Evolutionary conservation across 805 yeast genomes (phyloP), one percentile per base, ranked within the genome.

Genomic region (Candida nonsorbophila): DNA sequence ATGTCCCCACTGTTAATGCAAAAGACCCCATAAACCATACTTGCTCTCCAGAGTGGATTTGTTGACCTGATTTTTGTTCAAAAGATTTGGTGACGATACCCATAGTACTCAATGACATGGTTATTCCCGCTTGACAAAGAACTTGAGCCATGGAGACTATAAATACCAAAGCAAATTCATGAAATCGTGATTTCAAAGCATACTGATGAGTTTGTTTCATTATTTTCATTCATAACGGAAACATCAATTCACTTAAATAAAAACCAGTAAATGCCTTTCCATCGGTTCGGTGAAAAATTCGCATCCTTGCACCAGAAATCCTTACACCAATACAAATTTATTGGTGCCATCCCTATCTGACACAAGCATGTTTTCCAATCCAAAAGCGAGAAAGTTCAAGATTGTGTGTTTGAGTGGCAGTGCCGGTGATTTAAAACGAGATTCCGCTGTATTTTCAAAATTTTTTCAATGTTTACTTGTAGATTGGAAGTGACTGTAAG

Each of bases 51-150:
- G 36, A 14, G 7, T 37, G 37, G 5, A 35, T 33, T 0, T 27
- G 20, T 2, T 20, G 14, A 16, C 40, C 34, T 10, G 24, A 21
- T 6, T 8, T 6, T 4, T 27, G 13, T 21, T 33, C 36, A 29
- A 58, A 57, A 5, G 59, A 47, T 11, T 49, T 46, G 12, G 53
- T 28, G 6, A 61, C 47, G 9, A 55, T 48, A 31, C 59, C 58
- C 67, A 61, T 59, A 7, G 61, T 53, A 24, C 58, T 49, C 20
- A 62, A 45, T 4, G 60, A 48, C 62, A 61, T 55, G 25, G 66
- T 50, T 14, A 60, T 51, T 23, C 62, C 53, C 11, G 51, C 65
- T 37, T 62, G 69, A 24, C 55, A 40, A 14, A 62, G 36, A 24
- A 62, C 50, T 45, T 61, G 67, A 4, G 61, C 65, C 45, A 54